These are phyloP conservation scores for Xylaria sp. DNA, from an alignment of 2,329 filamentous ascomycete species.

Conservation along the genomic window DNA sequence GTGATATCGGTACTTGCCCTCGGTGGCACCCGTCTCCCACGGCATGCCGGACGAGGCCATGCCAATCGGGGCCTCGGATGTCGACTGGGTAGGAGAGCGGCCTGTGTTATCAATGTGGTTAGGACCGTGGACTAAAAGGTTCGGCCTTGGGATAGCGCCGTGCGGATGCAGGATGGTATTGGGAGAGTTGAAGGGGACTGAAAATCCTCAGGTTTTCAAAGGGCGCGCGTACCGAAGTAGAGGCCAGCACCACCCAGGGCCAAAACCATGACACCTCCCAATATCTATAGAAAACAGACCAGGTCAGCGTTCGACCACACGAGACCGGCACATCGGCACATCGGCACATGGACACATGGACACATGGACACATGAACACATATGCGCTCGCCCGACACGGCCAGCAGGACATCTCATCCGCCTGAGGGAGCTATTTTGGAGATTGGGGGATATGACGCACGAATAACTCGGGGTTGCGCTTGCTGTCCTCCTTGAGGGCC, in stretches of 20 bases:
- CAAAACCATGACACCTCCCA: slow-evolving; percentile 87
- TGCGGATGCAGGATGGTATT: background rate
- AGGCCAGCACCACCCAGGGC: slow-evolving; percentile 87
- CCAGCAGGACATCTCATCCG: background rate
- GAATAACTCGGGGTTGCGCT: slow-evolving; percentile 54
- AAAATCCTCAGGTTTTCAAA: background rate
- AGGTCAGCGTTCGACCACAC: slow-evolving; percentile 21
- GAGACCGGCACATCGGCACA: background rate
- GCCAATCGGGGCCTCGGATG: slow-evolving; percentile 77
- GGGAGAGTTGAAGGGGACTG: slow-evolving; percentile 10
- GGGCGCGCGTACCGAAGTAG: slow-evolving; percentile 70
- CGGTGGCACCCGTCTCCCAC: slow-evolving; percentile 73
- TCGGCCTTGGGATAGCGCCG: slow-evolving; percentile 5
- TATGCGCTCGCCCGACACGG: too few relatives aligned
- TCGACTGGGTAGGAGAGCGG: slow-evolving; percentile 81
- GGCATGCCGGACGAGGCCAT: slow-evolving; percentile 82
- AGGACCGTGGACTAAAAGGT: background rate
- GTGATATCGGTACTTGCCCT: slow-evolving; percentile 77
- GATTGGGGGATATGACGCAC: slow-evolving; percentile 42
- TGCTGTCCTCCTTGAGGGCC: slow-evolving; percentile 59
- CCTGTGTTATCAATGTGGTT: slow-evolving; percentile 50
- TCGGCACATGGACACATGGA: too few relatives aligned
- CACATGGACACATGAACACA: too few relatives aligned
- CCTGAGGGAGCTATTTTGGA: background rate
- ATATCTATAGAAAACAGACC: slow-evolving; percentile 64